phyloP scores from a whole-genome alignment of 805 yeast genomes.

The Nakazawaea ernobii region DNA sequence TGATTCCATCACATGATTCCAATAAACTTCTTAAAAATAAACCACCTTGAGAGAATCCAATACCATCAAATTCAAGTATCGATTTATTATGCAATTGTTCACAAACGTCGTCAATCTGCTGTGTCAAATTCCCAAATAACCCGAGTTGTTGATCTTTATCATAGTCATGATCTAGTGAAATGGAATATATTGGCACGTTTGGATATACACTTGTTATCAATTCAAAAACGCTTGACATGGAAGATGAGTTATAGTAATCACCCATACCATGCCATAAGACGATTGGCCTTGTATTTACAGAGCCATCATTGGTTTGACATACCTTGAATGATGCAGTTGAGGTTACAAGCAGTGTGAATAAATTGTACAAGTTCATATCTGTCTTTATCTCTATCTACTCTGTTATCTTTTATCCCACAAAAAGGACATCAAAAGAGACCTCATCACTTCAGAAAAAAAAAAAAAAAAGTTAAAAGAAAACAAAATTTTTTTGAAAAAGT shows the following conservation, averaged over 20 bases:
- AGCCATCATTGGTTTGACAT: not conserved
- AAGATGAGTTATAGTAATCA: conserved; percentile 59
- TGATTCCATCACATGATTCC: conserved; percentile 45
- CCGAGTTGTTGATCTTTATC: conserved; percentile 48
- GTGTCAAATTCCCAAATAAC: conserved; percentile 53
- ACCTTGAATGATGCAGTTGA: not conserved
- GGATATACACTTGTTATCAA: conserved; percentile 42
- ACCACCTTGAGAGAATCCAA: conserved; percentile 85
- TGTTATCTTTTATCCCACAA: too few relatives aligned
- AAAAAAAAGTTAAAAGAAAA: not conserved
- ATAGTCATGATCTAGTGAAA: conserved; percentile 44
- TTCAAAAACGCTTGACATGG: conserved; percentile 43
- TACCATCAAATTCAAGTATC: conserved; percentile 59
- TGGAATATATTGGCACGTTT: conserved; percentile 44
- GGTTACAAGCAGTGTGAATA: not conserved
- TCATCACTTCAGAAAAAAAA: not conserved
- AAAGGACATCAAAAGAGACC: not conserved
- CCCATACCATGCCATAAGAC: conserved; percentile 88
- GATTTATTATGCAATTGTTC: conserved; percentile 40
- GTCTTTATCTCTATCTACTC: too few relatives aligned
- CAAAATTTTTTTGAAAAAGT: not conserved
- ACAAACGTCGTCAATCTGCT: conserved; percentile 52
- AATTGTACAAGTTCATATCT: not conserved
- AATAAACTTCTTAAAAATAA: conserved; percentile 64
- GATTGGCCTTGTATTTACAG: conserved; percentile 32